Evolutionary conservation across 1,284 basidiomycete genomes (phyloP).

Genomic region (Apiotrichum veenhuisii): DNA sequence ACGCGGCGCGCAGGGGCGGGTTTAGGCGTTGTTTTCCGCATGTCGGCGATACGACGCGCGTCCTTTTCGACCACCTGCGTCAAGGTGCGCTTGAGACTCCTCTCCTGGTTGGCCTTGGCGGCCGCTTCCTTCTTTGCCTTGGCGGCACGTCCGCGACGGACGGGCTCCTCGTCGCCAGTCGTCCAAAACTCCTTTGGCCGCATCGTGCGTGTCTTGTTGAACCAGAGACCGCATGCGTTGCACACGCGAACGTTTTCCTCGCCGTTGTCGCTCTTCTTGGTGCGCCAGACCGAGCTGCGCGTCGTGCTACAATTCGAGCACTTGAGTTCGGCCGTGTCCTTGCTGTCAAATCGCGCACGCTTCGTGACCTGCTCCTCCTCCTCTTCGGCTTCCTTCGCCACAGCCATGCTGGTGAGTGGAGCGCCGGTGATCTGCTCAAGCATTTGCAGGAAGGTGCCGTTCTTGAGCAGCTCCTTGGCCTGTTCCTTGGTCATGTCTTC

Average conservation of each 20-base stretch:
- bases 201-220: constrained; percentile 43
- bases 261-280: constrained; percentile 38
- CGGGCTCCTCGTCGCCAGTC: background rate
- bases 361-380: constrained; percentile 10
- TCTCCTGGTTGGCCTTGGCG: constrained; percentile 13
- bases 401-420: background rate
- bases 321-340: constrained; percentile 6
- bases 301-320: constrained; percentile 46
- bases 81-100: constrained; percentile 36
- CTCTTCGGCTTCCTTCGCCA: background rate
- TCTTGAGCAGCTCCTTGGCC: constrained; percentile 32
- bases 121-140: background rate
- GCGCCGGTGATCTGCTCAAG: constrained; percentile 33
- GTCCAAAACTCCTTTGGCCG: constrained; percentile 43
- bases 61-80: constrained; percentile 42
- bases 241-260: constrained; percentile 36
- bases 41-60: constrained; percentile 33
- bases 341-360: constrained; percentile 2
- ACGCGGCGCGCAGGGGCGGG: constrained; percentile 7
- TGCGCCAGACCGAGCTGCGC: constrained; percentile 44
- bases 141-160: background rate
- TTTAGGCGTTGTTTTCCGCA: constrained; percentile 11
- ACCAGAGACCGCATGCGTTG: constrained; percentile 50
- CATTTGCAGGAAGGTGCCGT: constrained; percentile 37
- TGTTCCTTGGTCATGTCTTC: constrained; percentile 40